Conservation (phyloP, 345 rosid genomes). For the Toxicodendron radicans region DNA sequence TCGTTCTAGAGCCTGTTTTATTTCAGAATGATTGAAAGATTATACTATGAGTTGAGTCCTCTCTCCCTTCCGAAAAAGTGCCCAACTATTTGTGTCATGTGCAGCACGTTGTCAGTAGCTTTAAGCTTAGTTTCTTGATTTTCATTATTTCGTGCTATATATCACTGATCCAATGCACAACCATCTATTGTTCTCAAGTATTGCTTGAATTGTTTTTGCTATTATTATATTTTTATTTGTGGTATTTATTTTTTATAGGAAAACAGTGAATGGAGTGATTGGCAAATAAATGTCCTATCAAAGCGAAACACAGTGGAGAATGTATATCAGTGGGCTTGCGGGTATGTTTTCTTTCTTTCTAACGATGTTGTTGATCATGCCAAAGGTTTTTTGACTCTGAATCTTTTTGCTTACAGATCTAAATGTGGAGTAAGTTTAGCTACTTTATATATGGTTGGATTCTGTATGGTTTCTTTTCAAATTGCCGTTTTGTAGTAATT, state of each 20-base stretch:
- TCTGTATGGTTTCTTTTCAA: not conserved
- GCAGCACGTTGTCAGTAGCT: too few species aligned
- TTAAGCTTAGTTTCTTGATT: too few species aligned
- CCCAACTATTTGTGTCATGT: too few species aligned
- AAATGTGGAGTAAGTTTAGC: not conserved
- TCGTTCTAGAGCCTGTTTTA: not conserved
- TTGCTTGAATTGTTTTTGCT: not conserved
- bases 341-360: conserved; percentile 49
- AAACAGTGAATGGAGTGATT: conserved; percentile 67
- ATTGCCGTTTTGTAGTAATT: not conserved
- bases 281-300: conserved; percentile 68
- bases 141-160: too few species aligned
- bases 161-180: not conserved
- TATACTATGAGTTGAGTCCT: too few species aligned
- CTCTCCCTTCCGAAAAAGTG: too few species aligned
- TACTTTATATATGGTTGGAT: not conserved
- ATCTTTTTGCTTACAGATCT: not conserved
- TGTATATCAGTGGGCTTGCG: conserved; percentile 85
- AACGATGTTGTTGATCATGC: not conserved
- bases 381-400: not conserved
- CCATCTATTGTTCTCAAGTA: not conserved
- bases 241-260: conserved; percentile 43
- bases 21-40: too few species aligned
- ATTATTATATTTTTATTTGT: conserved; percentile 7
- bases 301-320: conserved; percentile 85